Evolutionary conservation across 2,329 filamentous ascomycete species (phyloP), one percentile per base, ranked within the genome.

Genomic region (Alternaria sp.): DNA sequence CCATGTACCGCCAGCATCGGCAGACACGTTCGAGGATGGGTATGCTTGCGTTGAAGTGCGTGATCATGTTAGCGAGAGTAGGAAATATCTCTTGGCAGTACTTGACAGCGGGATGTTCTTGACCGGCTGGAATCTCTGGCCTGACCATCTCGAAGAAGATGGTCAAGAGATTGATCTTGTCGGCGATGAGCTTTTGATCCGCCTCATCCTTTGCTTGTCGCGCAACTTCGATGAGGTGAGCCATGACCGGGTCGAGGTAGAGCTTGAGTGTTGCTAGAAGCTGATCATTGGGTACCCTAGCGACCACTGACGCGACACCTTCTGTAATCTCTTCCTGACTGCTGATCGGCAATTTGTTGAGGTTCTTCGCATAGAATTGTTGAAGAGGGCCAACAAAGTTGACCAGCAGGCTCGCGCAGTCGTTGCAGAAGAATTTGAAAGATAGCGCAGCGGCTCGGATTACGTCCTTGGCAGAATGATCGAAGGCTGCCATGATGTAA

Each of bases 261-360:
- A 96, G 85, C 83, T 97, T 97, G 72, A 99, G 86, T 3, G 94
- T 90, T 63, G 88, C 88, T 79, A 97, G 96, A 20, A 94, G 88
- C 74, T 96, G 92, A 45, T 89, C 87, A 23, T 89, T 81, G 6
- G 94, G 93, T 77, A 97, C 94, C 55, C 91, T 93, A 11, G 94
- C 92, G 57, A 99, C 90, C 15, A 99, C 94, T 53, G 90, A 92
- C 11, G 96, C 94, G 49, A 98, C 94, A 68, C 96, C 96, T 78
- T 99, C 95, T 0, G 96, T 98, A 54, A 99, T 88, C 80, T 99
- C 96, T 78, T 98, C 94, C 81, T 97, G 94, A 77, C 95, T 98
- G 47, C 89, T 85, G 12, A 90, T 88, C 8, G 94, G 94, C 15
- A 99, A 85, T 71, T 91, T 92, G 79, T 97, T 93, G 41, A 98